Evolutionary conservation across 78 protist genomes (phyloP), one percentile per base, ranked within the genome.

Genomic region (Kipferlia bialata): DNA sequence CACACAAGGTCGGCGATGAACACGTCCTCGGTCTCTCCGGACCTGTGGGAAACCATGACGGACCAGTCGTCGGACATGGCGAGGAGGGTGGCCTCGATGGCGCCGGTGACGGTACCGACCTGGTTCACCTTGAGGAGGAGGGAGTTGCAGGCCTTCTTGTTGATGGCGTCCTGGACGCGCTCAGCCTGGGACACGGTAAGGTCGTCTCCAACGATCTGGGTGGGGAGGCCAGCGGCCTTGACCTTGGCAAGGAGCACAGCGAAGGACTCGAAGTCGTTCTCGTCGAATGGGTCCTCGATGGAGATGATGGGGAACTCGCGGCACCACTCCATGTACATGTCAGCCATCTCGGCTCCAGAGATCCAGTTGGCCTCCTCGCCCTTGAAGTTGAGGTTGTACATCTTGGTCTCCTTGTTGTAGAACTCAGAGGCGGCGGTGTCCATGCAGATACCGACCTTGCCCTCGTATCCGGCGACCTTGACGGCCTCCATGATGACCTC

Each of bases 191-290:
- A 94, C 34, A 89, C 95, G 26, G 83, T 55, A 57, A 96, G 77
- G 71, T 96, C 99, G 48, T 96, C 99, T 62, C 98, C 98, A 28
- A 95, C 98, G 56, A 94, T 70, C 85, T 88, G 94, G 31, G 65
- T 53, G 29, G 0, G 0, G 28, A 18, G 51, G 41, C 64, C 77
- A n/a, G 31, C 54, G 26, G 59, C 6, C 24, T 17, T 28, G 34
- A 75, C 2, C 24, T 31, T 18, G 31, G 66, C 64, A 0, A 85
- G 75, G 59, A 89, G 53, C 39, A 18, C 33, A 10, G 44, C 1
- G 75, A 80, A 94, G 33, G 85, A 7, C 33, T 76, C 97, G 83
- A 82, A 94, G 86, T 95, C 99, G 77, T 91, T 90, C 87, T 96
- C 87, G 79, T 93, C 98, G 73, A 89, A 87, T 34, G 92, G 90